Evolutionary conservation across 2,329 filamentous ascomycete genomes (phyloP), one percentile per base, ranked within the genome.

Genomic region (Colletotrichum somersetense): DNA sequence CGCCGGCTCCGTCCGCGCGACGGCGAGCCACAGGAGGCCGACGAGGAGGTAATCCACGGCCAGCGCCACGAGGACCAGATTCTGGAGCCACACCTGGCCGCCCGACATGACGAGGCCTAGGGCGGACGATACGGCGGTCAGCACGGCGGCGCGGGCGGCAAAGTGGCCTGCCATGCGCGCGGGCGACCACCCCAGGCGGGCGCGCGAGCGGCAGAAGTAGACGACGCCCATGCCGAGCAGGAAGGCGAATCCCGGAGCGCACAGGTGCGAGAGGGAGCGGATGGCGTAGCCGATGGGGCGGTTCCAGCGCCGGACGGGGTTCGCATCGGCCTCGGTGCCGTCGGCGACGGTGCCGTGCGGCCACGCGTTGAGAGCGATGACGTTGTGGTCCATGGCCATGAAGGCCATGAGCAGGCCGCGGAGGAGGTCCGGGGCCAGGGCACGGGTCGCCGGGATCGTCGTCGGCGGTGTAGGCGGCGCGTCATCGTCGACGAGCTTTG

Each of bases 201-300:
- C 76, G 5, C 84, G 80, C 35, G 84, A 85, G n/a, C 79, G 78
- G 5, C 83, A 80, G 16, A 86, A 83, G 72, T 85, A 85, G 0
- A 82, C 84, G 12, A 85, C 77, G 10, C 85, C 85, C 75, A 85
- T 80, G 33, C 84, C 85, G 5, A 86, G 77, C n/a, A 86, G 76
- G 48, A 86, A 82, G 0, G 81, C 83, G 72, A 86, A 85, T 10
- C 84, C 84, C 0, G 84, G 78, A 1, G 81, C 84, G 76, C 84
- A 86, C 8, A 86, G 79, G 30, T 86, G 84, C 0, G 84, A 83
- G 5, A 86, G 75, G 0, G 81, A 81, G 10, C 84, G 82, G 33
- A 83, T 76, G n/a, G 78, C 57, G 71, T 83, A 84, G 8, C 79
- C 83, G 5, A 79, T 73, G 0, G 80, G 76, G 0, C 76, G 77